Conservation (phyloP, 2,329 filamentous ascomycete species). For the Sordariomycetes sp. region DNA sequence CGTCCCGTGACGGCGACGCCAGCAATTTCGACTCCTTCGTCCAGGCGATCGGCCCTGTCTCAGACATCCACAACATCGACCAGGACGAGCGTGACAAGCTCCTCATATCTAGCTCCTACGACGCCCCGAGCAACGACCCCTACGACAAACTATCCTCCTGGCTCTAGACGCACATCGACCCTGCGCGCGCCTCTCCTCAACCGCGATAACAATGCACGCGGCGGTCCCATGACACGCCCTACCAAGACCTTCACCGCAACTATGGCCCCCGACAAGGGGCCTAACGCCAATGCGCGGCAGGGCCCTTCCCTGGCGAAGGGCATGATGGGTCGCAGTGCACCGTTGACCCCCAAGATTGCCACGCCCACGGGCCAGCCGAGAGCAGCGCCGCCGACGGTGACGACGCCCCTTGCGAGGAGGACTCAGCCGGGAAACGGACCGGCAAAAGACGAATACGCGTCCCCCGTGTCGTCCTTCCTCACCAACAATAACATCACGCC, state of each 20-base stretch:
- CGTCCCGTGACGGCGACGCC: conserved; percentile 4
- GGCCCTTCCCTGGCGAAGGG: conserved; percentile 49
- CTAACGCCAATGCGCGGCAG: conserved; percentile 47
- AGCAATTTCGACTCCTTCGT: neutral
- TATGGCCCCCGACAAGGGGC: conserved; percentile 38
- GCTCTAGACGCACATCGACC: neutral
- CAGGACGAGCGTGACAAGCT: neutral
- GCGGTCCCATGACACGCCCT: conserved; percentile 3
- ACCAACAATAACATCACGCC: conserved; percentile 61
- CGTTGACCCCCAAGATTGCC: conserved; percentile 48
- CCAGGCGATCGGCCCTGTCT: neutral
- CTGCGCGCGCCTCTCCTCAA: neutral
- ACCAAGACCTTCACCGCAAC: conserved; percentile 10
- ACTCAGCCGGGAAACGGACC: conserved; percentile 7
- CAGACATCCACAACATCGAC: neutral
- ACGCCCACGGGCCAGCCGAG: conserved; percentile 15
- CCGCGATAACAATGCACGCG: conserved; percentile 2
- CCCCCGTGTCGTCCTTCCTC: conserved; percentile 44
- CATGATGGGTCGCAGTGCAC: conserved; percentile 19
- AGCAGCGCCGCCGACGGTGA: conserved; percentile 18
- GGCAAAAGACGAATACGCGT: conserved; percentile 36
- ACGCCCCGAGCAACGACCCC: neutral
- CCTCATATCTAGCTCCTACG: neutral
- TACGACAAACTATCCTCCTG: neutral
- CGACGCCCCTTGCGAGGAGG: conserved; percentile 28